Conservation (phyloP, 176 grass and related monocot genomes). For the Carex littledalei region DNA sequence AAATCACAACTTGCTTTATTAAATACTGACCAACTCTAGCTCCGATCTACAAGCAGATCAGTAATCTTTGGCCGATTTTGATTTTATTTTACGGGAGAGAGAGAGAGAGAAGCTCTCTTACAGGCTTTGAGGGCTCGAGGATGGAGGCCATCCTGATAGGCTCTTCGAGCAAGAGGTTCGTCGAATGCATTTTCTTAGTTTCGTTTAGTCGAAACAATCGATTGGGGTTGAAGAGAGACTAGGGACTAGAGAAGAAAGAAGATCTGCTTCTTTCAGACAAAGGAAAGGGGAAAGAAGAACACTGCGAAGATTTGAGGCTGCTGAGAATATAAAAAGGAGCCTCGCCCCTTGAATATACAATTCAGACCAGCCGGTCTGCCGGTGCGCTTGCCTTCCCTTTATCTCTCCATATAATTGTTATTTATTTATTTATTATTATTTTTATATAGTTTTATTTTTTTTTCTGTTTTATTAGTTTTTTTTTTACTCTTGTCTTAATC, state of each 20-base stretch:
- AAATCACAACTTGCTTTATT: not conserved
- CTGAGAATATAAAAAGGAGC: not conserved
- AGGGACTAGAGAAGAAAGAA: not conserved
- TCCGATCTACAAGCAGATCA: slow-evolving; percentile 8
- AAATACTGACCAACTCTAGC: slow-evolving; percentile 5
- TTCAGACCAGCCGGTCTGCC: slow-evolving; percentile 4
- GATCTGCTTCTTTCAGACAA: not conserved
- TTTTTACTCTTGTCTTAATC: not conserved
- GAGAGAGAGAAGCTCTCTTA: not conserved
- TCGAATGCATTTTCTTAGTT: slow-evolving; percentile 62
- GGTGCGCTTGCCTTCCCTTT: not conserved
- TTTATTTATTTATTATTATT: not conserved
- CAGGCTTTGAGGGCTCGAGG: slow-evolving; percentile 93
- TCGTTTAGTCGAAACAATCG: not conserved
- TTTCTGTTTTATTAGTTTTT: not conserved
- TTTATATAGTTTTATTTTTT: not conserved
- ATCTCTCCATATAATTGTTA: not conserved
- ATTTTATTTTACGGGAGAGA: not conserved
- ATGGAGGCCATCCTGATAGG: slow-evolving; percentile 98
- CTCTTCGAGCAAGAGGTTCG: slow-evolving; percentile 85
- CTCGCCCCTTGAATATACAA: not conserved
- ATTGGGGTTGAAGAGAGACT: slow-evolving; percentile 12
- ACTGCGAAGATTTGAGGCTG: not conserved
- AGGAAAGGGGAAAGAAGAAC: not conserved
- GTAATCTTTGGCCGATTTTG: not conserved